Evolutionary conservation across 108 stramenopile genomes (phyloP), one percentile per base, ranked within the genome.

Genomic region (Pseudonitzschia pungens): DNA sequence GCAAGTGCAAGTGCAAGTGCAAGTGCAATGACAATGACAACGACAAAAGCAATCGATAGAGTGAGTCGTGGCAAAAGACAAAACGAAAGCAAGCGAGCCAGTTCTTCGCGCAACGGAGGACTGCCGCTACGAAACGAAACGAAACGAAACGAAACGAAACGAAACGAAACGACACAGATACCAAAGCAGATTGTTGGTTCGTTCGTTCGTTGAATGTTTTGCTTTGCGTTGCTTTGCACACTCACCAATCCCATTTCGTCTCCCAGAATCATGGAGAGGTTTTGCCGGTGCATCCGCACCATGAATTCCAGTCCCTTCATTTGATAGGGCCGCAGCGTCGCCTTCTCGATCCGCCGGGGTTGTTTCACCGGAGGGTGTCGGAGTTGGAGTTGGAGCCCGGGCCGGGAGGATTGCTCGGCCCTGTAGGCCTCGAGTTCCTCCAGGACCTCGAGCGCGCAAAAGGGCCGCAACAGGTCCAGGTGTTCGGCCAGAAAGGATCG

Each of bases 261-360:
- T 14, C 88, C 98, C 7, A 98, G 84, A 69, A 98, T 94, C 78
- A 86, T 91, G 16, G 71, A 67, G 62, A 88, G 54, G 57, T 84
- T 84, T 65, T 83, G 72, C 5, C 75, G 56, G 74, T 91, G 86
- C 73, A 95, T 94, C 32, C 77, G 69, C 50, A 88, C 82, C 91
- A 98, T 90, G 90, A 91, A 98, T 27, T 87, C 74, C 26, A 98
- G 73, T 15, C 96, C 96, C 70, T 89, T 45, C 54, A 90, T 71
- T 84, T 98, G 97, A 75, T 98, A 98, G 74, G 91, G 92, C 14
- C 96, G 83, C 36, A 98, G 66, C 21, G 77, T 78, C 26, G 79
- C 80, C 41, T 41, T 11, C 6, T 36, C 42, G 6, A 52, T 43
- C 45, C 51, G 51, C 6, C 29, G 56, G 14, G 55, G 54, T 21